A percentile compares a stretch with the other conserved stretches of the same genome.
These are phyloP conservation scores for Lonicera japonica DNA, from an alignment of 129 eudicot genomes.

Conservation along the genomic window DNA sequence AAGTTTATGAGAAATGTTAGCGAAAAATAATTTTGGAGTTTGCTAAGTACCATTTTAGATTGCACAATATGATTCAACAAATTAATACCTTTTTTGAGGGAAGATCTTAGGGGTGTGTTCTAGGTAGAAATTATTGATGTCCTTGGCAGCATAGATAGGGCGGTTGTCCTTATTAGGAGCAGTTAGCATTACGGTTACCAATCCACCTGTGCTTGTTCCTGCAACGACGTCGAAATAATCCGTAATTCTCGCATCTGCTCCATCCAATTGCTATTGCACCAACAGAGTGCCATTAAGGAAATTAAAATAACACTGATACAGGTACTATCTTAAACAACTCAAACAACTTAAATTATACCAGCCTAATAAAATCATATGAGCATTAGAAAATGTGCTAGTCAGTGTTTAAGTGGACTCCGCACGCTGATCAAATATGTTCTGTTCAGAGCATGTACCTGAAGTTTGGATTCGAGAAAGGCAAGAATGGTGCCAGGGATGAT, in stretches of 20 bases:
- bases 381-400: too few relatives aligned
- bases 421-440: neutral
- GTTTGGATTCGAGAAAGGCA: slow-evolving; percentile 65
- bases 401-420: too few relatives aligned
- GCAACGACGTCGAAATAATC: slow-evolving; percentile 78
- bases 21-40: too few relatives aligned
- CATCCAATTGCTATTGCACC: slow-evolving; percentile 50
- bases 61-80: too few relatives aligned
- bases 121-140: slow-evolving; percentile 44
- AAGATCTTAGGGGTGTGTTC: slow-evolving; percentile 59
- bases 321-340: too few relatives aligned
- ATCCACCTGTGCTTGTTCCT: slow-evolving; percentile 80
- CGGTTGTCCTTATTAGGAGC: slow-evolving; percentile 58
- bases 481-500: slow-evolving; percentile 53
- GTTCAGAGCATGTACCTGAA: slow-evolving; percentile 32
- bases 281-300: too few relatives aligned
- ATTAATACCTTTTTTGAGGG: slow-evolving; percentile 38
- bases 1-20: too few relatives aligned
- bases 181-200: slow-evolving; percentile 64
- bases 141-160: slow-evolving; percentile 52
- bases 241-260: slow-evolving; percentile 52
- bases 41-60: too few relatives aligned
- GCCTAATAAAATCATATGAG: neutral
- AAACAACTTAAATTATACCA: neutral
- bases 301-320: too few relatives aligned